Evolutionary conservation across 1,284 basidiomycete genomes (phyloP).

Genomic region (Calocybe gambosa): DNA sequence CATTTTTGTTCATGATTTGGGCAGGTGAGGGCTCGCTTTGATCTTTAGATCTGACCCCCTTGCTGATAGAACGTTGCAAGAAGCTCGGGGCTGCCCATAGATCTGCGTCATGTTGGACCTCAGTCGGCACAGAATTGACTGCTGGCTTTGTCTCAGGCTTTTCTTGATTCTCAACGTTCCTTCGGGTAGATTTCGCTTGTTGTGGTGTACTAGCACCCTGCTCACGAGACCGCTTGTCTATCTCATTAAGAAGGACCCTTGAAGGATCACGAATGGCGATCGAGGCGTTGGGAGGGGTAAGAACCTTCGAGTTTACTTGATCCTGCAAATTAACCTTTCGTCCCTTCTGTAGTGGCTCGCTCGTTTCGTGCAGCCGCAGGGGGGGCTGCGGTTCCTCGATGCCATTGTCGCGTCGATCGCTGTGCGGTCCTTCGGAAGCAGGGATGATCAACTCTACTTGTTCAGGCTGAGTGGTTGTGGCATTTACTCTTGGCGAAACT

Average conservation of each 20-base stretch:
- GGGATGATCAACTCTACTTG: not conserved
- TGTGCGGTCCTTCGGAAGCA: not conserved
- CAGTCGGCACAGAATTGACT: not conserved
- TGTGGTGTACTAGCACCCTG: not conserved
- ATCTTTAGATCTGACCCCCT: not conserved
- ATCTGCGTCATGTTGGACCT: conserved; percentile 14
- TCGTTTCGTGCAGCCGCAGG: not conserved
- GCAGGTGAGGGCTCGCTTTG: not conserved
- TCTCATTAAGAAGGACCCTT: not conserved
- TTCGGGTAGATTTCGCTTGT: not conserved
- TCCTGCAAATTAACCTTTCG: conserved; percentile 1
- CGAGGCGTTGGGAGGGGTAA: conserved; percentile 1
- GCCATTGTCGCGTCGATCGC: not conserved
- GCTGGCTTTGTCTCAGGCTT: not conserved
- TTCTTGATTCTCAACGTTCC: no score
- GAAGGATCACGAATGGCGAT: not conserved
- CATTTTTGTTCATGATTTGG: not conserved
- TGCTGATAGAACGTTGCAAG: conserved; percentile 3
- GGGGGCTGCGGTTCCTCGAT: not conserved
- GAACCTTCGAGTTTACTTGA: not conserved
- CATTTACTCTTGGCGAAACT: not conserved
- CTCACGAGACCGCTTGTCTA: conserved; percentile 1
- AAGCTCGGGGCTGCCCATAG: conserved; percentile 17
- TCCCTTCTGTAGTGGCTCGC: not conserved
- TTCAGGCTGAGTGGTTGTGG: not conserved